Conservation (phyloP, 1,139 yeast species). For the Yamadazyma diddensiae region DNA sequence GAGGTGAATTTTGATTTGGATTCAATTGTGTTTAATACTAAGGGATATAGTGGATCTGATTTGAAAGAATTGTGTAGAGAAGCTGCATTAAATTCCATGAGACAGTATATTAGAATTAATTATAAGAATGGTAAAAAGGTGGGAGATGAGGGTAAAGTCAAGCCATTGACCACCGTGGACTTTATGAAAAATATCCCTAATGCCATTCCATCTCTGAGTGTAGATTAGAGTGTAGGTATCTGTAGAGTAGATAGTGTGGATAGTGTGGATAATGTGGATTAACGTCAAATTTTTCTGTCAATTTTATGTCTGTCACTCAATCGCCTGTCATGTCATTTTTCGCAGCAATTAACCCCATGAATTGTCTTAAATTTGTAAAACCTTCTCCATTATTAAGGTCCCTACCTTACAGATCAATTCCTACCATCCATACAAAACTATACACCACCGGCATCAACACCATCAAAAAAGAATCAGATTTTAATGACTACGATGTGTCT, state of each 20-base stretch:
- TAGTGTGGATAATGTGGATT: too few relatives aligned
- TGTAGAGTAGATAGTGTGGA: too few relatives aligned
- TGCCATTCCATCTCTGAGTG: conserved; percentile 30
- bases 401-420: too few relatives aligned
- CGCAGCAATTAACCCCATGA: too few relatives aligned
- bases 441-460: conserved; percentile 21
- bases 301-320: too few relatives aligned
- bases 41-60: conserved; percentile 88
- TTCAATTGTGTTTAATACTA: conserved; percentile 59
- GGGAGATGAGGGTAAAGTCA: conserved; percentile 28
- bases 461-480: conserved; percentile 32
- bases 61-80: conserved; percentile 87
- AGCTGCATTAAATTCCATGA: conserved; percentile 86
- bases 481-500: conserved; percentile 31
- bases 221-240: too few relatives aligned
- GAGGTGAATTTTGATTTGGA: conserved; percentile 57
- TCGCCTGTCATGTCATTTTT: too few relatives aligned
- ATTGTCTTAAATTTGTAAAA: too few relatives aligned
- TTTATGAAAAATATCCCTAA: conserved; percentile 36
- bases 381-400: too few relatives aligned
- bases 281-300: too few relatives aligned
- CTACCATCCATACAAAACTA: too few relatives aligned
- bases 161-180: conserved; percentile 47
- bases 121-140: conserved; percentile 43
- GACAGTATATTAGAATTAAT: conserved; percentile 68